These are phyloP conservation scores for Boletus subcaerulescens DNA, from an alignment of 768 basidiomycete species.

Conservation along the genomic window DNA sequence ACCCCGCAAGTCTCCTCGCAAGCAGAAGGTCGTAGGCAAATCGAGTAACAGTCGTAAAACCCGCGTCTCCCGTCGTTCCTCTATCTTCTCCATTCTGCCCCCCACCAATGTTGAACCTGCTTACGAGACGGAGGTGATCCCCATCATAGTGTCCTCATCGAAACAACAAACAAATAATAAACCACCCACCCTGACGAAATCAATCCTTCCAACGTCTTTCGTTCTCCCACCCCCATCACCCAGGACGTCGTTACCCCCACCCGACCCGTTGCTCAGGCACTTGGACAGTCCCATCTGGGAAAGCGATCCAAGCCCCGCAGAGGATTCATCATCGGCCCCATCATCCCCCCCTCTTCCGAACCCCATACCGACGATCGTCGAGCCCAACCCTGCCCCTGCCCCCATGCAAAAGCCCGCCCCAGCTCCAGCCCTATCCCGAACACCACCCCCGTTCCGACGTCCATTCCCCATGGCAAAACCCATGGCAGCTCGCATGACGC, in stretches of 20 bases:
- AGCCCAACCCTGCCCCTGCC: conserved; percentile 14
- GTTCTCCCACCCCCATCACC: conserved; percentile 79
- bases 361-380: conserved; percentile 19
- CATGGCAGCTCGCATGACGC: conserved; percentile 62
- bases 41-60: conserved; percentile 43
- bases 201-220: conserved; percentile 66
- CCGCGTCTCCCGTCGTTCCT: conserved; percentile 46
- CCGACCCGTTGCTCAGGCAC: conserved; percentile 37
- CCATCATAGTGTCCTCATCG: conserved; percentile 27
- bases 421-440: conserved; percentile 10
- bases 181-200: conserved; percentile 32
- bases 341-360: conserved; percentile 6
- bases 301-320: background rate
- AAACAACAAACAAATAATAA: conserved; percentile 23
- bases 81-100: conserved; percentile 35
- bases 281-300: conserved; percentile 20
- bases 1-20: conserved; percentile 43
- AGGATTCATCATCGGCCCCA: background rate
- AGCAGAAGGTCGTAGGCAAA: conserved; percentile 48
- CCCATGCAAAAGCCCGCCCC: conserved; percentile 3
- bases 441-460: conserved; percentile 30
- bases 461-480: conserved; percentile 74
- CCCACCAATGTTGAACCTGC: conserved; percentile 39
- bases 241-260: conserved; percentile 51
- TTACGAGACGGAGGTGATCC: conserved; percentile 53